Evolutionary conservation across 116 monocot species (phyloP), one percentile per base, ranked within the genome.

Genomic region (Trichopus zeylanicus): DNA sequence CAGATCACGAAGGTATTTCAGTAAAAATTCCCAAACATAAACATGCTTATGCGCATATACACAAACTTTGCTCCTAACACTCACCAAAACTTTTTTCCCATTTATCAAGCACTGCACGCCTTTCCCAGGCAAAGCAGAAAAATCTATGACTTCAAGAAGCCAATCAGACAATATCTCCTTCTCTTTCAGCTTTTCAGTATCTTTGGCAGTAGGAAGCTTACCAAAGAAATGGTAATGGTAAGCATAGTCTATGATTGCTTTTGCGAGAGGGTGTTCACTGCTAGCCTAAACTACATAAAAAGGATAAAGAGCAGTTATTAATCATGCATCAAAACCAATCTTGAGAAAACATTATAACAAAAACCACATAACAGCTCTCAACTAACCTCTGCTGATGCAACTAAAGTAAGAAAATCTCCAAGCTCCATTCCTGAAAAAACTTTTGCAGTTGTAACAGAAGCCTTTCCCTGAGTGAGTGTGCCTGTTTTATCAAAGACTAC

Each of bases 401-500:
- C 92, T 48, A 92, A 47, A 30, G 80, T 82, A 20, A 92, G 67
- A 28, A 99, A 85, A 49, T 88, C 76, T 46, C 85, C 92, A 21
- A 81, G 61, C 5, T 85, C 88, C 80, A 86, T 84, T 62, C 71
- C 85, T 31, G 65, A 48, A 38, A 88, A 99, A 32, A 76, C 74
- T 71, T 78, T 91, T n/a, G 74, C 82, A 51, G 57, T 67, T 39
- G 88, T 88, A 16, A 99, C 85, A 23, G 77, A 57, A 57, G 98
- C 92, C 69, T 81, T 99, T 15, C 98, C 98, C 64, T 92, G 88
- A 4, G 98, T 99, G 10, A 99, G 83, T 18, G 98, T 99, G 9
- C 98, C 98, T 5, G 98, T 99, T 62, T 99, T 92, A 61, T 99
- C 98, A 60, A 99, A 91, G 29, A 99, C 72, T 15, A 99, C 85